Evolutionary conservation across 2,329 filamentous ascomycete species (phyloP).

Genomic region (Botrytis tulipae): DNA sequence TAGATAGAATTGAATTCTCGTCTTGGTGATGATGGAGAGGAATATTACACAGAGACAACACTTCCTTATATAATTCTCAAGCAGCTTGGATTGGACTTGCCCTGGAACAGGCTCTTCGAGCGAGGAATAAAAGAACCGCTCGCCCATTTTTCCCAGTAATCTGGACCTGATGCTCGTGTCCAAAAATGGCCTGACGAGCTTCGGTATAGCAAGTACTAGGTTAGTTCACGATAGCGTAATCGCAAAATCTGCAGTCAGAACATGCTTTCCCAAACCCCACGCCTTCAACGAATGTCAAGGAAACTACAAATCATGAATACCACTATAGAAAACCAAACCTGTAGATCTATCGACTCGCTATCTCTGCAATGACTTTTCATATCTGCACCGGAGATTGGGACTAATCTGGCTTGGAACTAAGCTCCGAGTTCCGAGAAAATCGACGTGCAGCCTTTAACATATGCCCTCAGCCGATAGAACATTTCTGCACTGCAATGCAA

Average conservation of each 20-base stretch:
- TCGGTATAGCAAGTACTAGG: background rate
- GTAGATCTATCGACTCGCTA: background rate
- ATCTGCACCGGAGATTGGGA: background rate
- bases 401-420: background rate
- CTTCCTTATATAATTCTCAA: slow-evolving; percentile 10
- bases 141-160: background rate
- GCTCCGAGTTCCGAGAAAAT: background rate
- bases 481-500: background rate
- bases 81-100: background rate
- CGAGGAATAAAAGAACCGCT: background rate
- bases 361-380: background rate
- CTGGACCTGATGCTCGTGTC: background rate
- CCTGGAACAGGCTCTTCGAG: background rate
- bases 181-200: slow-evolving; percentile 12
- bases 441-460: background rate
- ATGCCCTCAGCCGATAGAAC: background rate
- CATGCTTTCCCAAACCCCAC: background rate
- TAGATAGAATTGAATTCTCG: background rate
- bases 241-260: background rate
- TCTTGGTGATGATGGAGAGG: background rate
- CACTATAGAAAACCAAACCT: background rate
- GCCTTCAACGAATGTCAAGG: background rate
- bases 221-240: background rate
- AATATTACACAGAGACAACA: background rate
- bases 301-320: background rate